Evolutionary conservation across 2,329 filamentous ascomycete species (phyloP).

Genomic region (Zasmidium angulare): DNA sequence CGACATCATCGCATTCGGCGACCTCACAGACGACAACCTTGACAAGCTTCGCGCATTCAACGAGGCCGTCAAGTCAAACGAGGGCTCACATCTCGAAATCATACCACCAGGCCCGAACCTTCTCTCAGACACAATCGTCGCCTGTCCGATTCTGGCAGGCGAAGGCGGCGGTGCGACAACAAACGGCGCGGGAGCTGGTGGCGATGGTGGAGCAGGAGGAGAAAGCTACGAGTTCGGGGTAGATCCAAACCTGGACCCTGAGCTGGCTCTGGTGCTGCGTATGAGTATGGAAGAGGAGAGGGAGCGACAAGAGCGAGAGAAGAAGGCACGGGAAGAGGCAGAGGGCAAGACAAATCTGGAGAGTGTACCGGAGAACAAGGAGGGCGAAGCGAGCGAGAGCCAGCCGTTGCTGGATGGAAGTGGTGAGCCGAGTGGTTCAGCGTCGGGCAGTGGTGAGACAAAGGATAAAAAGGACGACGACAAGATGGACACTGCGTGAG

Average conservation of each 20-base stretch:
- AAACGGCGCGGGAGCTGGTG: slow-evolving; percentile 44
- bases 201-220: slow-evolving; percentile 54
- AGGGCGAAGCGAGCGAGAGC: slow-evolving; percentile 59
- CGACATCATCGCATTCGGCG: slow-evolving; percentile 93
- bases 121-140: slow-evolving; percentile 86
- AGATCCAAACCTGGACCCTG: slow-evolving; percentile 87
- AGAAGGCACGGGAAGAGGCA: slow-evolving; percentile 66
- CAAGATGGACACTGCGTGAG: slow-evolving; percentile 35
- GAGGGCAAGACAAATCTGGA: slow-evolving; percentile 75
- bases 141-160: slow-evolving; percentile 84
- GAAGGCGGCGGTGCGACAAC: slow-evolving; percentile 65
- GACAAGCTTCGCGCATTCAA: slow-evolving; percentile 92
- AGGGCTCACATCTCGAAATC: slow-evolving; percentile 87
- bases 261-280: slow-evolving; percentile 86
- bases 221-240: slow-evolving; percentile 83
- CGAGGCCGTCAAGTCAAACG: slow-evolving; percentile 84
- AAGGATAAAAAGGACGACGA: slow-evolving; percentile 29
- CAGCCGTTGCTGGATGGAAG: slow-evolving; percentile 48
- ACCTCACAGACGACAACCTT: slow-evolving; percentile 83
- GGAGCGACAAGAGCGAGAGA: slow-evolving; percentile 83
- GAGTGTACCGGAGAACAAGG: slow-evolving; percentile 66
- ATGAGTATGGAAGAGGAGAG: slow-evolving; percentile 99
- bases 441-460: slow-evolving; percentile 12
- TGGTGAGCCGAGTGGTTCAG: slow-evolving; percentile 24
- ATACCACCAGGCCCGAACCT: slow-evolving; percentile 89